Conservation (phyloP, 148 eudicot species). For the Dysphania ambrosioides region DNA sequence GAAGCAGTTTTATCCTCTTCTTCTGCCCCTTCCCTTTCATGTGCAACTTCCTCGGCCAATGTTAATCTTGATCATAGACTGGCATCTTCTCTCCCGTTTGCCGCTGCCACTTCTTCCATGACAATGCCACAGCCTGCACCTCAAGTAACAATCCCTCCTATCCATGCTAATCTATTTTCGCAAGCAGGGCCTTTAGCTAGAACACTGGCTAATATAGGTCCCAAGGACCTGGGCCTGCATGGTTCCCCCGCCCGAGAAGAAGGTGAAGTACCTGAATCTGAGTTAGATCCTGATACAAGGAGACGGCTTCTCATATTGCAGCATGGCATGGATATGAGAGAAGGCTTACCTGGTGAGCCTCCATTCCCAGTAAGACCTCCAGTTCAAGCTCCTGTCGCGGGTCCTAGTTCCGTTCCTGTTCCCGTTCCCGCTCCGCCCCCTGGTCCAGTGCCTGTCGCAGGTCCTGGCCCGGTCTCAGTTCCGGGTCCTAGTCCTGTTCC, state of each 20-base stretch:
- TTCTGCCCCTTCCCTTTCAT: constrained; percentile 36
- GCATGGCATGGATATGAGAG: constrained; percentile 84
- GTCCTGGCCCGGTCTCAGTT: constrained; percentile 36
- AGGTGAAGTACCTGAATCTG: constrained; percentile 98
- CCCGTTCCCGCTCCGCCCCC: constrained; percentile 36
- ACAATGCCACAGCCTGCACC: constrained; percentile 43
- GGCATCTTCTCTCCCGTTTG: constrained; percentile 42
- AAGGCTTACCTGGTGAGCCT: constrained; percentile 48
- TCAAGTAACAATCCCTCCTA: constrained; percentile 50
- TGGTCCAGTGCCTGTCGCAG: constrained; percentile 44
- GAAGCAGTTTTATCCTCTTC: constrained; percentile 63
- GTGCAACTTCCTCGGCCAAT: constrained; percentile 37
- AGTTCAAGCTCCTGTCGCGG: constrained; percentile 45
- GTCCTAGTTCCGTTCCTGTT: constrained; percentile 18
- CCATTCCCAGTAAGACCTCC: constrained; percentile 59
- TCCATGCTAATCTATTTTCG: constrained; percentile 40
- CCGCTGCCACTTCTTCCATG: constrained; percentile 44
- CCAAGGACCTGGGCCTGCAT: constrained; percentile 58
- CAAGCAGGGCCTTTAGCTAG: constrained; percentile 50
- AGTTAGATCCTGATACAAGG: constrained; percentile 96
- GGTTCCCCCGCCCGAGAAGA: constrained; percentile 96
- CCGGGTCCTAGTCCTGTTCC: constrained; percentile 41
- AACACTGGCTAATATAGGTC: constrained; percentile 50
- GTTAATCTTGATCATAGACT: constrained; percentile 56
- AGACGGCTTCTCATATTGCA: constrained; percentile 92